Evolutionary conservation across 2,329 filamentous ascomycete species (phyloP), one percentile per base, ranked within the genome.

Genomic region (Neofusicoccum sp.): DNA sequence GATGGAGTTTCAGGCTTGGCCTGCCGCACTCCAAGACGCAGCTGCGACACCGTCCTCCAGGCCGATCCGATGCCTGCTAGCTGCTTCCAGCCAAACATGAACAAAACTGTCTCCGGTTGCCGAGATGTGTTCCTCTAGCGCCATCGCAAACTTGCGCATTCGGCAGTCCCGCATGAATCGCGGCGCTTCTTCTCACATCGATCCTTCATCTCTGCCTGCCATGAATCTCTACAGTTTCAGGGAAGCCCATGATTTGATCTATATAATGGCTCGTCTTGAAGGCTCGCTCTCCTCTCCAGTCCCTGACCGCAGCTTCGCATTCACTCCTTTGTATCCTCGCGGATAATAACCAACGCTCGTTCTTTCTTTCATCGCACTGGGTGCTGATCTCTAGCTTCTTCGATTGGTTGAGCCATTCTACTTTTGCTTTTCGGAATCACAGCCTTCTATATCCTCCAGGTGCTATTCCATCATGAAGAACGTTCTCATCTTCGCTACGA

Each of bases 1-100:
- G 49, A 29, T 39, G 6, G 49, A 28, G 49, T 54, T 54, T 54
- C 49, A 54, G 49, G 49, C 49, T 54, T 54, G 49, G 36, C 49
- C 39, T 14, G 31, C 34, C 33, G 33, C 49, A 33, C 31, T 29
- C 39, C 49, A 39, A n/a, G 49, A 22, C 49, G n/a, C 49, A 36
- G 7, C 33, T 54, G 49, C 49, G 49, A 54, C 49, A 39, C 49
- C 12, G 16, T 29, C n/a, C n/a, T 6, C 47, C 14, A 29, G 16
- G 47, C 47, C 47, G 47, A 49, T 7, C 47, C 47, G 47, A 29
- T n/a, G 47, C 9, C 11, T 33, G 4, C 29, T 49, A 49, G 47
- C 47, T 49, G 29, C 29, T 49, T 49, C 29, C 47, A 49, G 47
- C 47, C 34, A 49, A 49, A 49, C 29, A 49, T 6, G 47, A 49